Conservation (phyloP, 345 rosid genomes). For the Viola odorata region DNA sequence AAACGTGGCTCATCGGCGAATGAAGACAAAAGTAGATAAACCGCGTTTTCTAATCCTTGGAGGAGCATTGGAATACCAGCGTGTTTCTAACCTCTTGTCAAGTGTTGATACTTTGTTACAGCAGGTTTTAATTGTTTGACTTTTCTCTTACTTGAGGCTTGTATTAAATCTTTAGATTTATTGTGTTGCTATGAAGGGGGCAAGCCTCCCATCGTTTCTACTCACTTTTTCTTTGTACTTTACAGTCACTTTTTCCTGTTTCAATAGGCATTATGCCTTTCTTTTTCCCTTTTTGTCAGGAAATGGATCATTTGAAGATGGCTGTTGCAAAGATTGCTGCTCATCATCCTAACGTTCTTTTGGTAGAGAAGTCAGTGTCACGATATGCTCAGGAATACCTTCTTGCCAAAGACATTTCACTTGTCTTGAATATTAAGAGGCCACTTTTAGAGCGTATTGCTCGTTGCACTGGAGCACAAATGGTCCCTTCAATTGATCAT, state of each 20-base stretch:
- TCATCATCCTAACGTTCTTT: slow-evolving; percentile 76
- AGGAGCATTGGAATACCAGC: slow-evolving; percentile 21
- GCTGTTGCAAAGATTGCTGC: slow-evolving; percentile 88
- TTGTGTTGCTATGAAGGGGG: too few relatives aligned
- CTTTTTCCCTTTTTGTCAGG: slow-evolving; percentile 36
- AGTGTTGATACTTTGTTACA: slow-evolving; percentile 24
- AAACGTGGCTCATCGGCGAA: slow-evolving; percentile 91
- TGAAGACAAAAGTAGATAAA: slow-evolving; percentile 54
- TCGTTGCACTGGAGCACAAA: slow-evolving; percentile 91
- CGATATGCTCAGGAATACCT: slow-evolving; percentile 88
- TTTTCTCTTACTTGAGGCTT: neutral
- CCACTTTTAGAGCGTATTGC: slow-evolving; percentile 84
- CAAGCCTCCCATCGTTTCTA: too few relatives aligned
- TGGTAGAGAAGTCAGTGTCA: slow-evolving; percentile 95
- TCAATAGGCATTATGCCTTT: neutral
- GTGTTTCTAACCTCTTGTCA: slow-evolving; percentile 22
- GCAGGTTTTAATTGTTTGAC: slow-evolving; percentile 18
- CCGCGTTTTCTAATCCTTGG: slow-evolving; percentile 15
- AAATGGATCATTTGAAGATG: slow-evolving; percentile 95
- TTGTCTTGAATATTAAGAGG: slow-evolving; percentile 82
- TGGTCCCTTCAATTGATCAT: slow-evolving; percentile 85
- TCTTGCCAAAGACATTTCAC: slow-evolving; percentile 75
- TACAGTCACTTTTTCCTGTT: neutral
- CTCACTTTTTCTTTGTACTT: too few relatives aligned
- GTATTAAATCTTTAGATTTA: too few relatives aligned